phyloP scores from a whole-genome alignment of 2,329 filamentous ascomycete species.

The Diaporthe aspalathi region DNA sequence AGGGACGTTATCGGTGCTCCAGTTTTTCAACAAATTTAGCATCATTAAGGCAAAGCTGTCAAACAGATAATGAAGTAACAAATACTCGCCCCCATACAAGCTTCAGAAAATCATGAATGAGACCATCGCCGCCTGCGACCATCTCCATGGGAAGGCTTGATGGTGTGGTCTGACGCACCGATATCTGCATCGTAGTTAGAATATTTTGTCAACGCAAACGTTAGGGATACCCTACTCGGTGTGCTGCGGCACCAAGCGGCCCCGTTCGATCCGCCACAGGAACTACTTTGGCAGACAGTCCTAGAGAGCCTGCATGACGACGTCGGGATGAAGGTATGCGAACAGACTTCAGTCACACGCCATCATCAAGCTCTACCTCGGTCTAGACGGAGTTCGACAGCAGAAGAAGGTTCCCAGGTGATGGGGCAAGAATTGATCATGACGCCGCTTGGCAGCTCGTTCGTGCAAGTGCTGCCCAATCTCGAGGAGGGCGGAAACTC shows the following conservation, averaged over 20 bases:
- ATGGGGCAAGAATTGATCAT: no score
- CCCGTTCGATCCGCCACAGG: constrained; percentile 35
- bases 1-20: constrained; percentile 52
- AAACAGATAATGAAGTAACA: constrained; percentile 55
- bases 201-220: constrained; percentile 53
- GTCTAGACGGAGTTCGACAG: constrained; percentile 48
- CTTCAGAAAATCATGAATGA: constrained; percentile 40
- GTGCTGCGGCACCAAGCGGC: constrained; percentile 15
- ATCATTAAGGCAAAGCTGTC: constrained; percentile 46
- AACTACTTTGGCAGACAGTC: constrained; percentile 45
- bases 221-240: constrained; percentile 55
- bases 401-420: no score
- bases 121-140: constrained; percentile 34
- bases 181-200: constrained; percentile 55
- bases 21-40: constrained; percentile 53
- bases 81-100: constrained; percentile 54
- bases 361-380: constrained; percentile 48
- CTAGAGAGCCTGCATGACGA: constrained; percentile 51
- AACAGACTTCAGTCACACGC: constrained; percentile 51
- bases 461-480: constrained; percentile 27
- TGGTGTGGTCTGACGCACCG: constrained; percentile 38
- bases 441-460: constrained; percentile 29
- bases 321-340: constrained; percentile 48
- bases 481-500: constrained; percentile 46
- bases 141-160: constrained; percentile 28